Evolutionary conservation across 2,329 filamentous ascomycete genomes (phyloP), one percentile per base, ranked within the genome.

Genomic region (Eutypella sp.): DNA sequence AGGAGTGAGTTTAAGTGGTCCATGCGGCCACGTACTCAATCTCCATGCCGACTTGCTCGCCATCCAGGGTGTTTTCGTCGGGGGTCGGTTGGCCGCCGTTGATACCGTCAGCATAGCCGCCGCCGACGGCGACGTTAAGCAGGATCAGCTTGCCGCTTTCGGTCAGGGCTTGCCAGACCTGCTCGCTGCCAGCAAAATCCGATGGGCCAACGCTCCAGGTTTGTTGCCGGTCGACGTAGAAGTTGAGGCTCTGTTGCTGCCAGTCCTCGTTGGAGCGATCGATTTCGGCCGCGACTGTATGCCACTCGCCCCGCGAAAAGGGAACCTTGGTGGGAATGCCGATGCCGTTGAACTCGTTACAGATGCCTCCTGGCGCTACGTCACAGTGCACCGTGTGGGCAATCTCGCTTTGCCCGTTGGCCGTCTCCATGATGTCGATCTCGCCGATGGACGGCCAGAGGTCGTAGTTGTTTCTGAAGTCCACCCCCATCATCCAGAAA

Each of bases 381-480:
- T 70, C 70, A 57, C 71, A 74, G 59, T 75, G 72, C 3, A 68
- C 55, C 0, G 66, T 69, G 39, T 68, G 61, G 53, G 62, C 67
- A 22, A 63, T 59, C 7, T 47, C 60, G 18, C 48, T 31, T 23
- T 57, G 52, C 29, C 70, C 71, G 55, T 73, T 73, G 45, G 67
- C 54, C 7, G 61, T 57, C 57, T 74, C 72, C 45, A 74, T 52
- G 38, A 75, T 62, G 58, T 75, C 72, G 40, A 74, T 60, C 59
- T 75, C 72, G 45, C 68, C 68, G 11, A 67, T 54, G 5, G 51
- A 42, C 0, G 72, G 72, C 72, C 71, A 74, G 47, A 64, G 65
- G 13, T 48, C 55, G 48, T 67, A 67, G 46, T 68, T 62, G 24
- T 55, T 55, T 37, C 70, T 65, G 56, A 65, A 71, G 2, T 49